These are phyloP conservation scores for Carex pumila DNA, from an alignment of 176 grass and related monocot genomes.

Conservation along the genomic window DNA sequence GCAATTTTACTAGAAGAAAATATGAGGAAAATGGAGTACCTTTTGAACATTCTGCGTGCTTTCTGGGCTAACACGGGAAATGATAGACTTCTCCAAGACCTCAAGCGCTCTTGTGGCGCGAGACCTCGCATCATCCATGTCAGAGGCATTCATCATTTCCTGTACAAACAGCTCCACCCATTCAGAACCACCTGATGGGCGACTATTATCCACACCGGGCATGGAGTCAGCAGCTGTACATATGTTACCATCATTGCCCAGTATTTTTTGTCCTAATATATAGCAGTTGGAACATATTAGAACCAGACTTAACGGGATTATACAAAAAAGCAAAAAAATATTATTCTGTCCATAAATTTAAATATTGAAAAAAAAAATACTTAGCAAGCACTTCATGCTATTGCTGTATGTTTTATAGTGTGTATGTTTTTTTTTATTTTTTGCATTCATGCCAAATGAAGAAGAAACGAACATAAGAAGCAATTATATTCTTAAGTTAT, in stretches of 20 bases:
- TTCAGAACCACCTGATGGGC: conserved; percentile 23
- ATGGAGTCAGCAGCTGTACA: neutral
- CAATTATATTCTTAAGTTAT: neutral
- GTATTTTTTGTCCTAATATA: neutral
- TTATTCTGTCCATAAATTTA: neutral
- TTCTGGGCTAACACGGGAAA: conserved; percentile 9
- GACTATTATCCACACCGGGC: neutral
- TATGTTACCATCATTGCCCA: neutral
- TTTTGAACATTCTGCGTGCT: conserved; percentile 15
- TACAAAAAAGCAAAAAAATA: neutral
- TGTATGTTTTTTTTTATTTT: neutral
- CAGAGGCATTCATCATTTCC: conserved; percentile 29
- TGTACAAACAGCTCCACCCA: conserved; percentile 35
- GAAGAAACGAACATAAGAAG: neutral
- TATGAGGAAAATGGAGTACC: conserved; percentile 5
- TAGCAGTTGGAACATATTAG: neutral
- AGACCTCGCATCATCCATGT: conserved; percentile 28
- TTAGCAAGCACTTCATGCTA: neutral
- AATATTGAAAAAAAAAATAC: neutral
- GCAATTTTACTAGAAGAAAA: neutral
- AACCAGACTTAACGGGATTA: neutral
- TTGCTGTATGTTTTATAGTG: neutral
- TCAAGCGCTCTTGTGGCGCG: conserved; percentile 27
- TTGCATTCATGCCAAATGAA: neutral
- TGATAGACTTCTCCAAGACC: conserved; percentile 27